Base-by-base conservation (phyloP, 1,139 yeast genomes). In the Magnusiomyces clavatus region DNA sequence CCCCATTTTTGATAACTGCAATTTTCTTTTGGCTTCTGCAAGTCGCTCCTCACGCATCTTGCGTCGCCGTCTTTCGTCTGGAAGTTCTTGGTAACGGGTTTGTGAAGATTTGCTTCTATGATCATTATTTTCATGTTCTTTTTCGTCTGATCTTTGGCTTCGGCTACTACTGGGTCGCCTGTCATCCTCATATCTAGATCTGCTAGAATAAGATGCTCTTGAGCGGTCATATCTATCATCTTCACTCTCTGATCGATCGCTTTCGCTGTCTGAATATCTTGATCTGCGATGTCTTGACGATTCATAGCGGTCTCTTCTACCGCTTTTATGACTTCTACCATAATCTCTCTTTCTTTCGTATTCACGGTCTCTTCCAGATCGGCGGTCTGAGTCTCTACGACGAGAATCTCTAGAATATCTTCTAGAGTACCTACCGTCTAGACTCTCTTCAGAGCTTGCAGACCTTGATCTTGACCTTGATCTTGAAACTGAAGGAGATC, bases 1-100 rank as follows among this genome's bases (percentile, higher is more conserved):
- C 41, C 78, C 75, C 74, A 75, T 68, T 47, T 70, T 68, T 1
- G 75, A 70, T 61, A 68, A 62, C 29, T 71, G 70, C 43, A 77
- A 59, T 51, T 78, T 80, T 44, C 67, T 67, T 57, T 77, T 77
- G 6, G 77, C 77, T 52, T 73, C 74, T 48, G 68, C 63, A 53
- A 74, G 64, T 56, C 81, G 69, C 52, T 75, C 77, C 35, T 66
- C 70, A 41, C 81, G 68, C 2, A 68, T 69, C 34, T 63, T 52
- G 43, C 73, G 73, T 54, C 82, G 69, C 46, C 64, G 62, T 20
- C 66, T 59, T 1, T 70, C 73, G 16, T 52, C 59, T 2, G 57
- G 58, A 5, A 54, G 56, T 19, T 54, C 55, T 12, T 14, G 12
- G 13, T 47, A 24, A 24, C 31, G 31, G 31, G 6, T 8, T 24